A percentile compares a stretch with the other conserved stretches of the same genome.
Conservation (phyloP, 1,284 basidiomycete genomes). For the Sanghuangporus weigelae region DNA sequence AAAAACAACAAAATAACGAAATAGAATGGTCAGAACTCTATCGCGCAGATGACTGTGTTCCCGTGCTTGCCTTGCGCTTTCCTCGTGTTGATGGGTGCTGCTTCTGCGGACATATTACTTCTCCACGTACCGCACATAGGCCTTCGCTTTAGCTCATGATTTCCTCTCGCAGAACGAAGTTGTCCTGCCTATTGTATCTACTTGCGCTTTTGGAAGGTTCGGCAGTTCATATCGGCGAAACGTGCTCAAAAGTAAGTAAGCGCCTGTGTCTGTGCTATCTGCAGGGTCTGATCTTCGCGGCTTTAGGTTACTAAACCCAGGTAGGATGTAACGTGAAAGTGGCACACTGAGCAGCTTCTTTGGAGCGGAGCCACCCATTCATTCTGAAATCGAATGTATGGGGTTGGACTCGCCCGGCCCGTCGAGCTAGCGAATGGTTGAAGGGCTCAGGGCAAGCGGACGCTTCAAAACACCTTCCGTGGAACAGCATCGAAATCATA, state of each 20-base stretch:
- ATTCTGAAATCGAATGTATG: no score
- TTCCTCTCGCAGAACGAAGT: conserved; percentile 21
- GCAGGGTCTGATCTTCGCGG: no score
- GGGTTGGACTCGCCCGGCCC: no score
- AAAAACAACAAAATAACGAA: conserved; percentile 38
- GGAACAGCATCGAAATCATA: no score
- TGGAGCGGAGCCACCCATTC: no score
- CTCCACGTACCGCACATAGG: conserved; percentile 55
- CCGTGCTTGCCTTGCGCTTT: conserved; percentile 39
- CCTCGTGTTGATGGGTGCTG: not conserved
- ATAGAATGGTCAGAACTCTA: conserved; percentile 35
- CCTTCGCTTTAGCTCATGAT: conserved; percentile 31
- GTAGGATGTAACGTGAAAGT: no score
- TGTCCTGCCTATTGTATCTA: conserved; percentile 41
- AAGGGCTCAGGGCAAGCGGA: no score
- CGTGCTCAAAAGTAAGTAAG: not conserved
- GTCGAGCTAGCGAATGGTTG: no score
- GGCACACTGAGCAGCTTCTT: no score
- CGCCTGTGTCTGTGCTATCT: not conserved
- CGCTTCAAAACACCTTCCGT: no score
- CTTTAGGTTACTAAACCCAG: no score
- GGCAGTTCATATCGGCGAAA: conserved; percentile 38
- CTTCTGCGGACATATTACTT: conserved; percentile 38
- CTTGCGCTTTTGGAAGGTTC: conserved; percentile 65
- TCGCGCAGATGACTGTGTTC: conserved; percentile 42